phyloP scores from a whole-genome alignment of 208 protist genomes.

The Kentomonas sorsogonicus region DNA sequence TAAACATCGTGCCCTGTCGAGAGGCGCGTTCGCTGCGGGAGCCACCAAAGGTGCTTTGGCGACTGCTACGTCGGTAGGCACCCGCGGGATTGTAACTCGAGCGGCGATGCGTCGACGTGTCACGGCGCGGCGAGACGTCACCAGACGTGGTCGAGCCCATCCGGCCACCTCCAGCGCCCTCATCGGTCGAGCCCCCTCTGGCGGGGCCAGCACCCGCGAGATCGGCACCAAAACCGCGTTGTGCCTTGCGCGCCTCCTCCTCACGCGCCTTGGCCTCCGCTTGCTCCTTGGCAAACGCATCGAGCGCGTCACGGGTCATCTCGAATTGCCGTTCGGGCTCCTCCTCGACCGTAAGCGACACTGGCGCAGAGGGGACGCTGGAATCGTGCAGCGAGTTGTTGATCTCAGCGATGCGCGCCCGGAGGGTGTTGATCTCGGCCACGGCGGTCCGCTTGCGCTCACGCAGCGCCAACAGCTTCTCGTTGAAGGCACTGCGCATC shows the following conservation, averaged over 20 bases:
- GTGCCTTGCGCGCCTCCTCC: conserved; percentile 76
- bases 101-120: no score
- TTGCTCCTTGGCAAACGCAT: conserved; percentile 46
- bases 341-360: conserved; percentile 43
- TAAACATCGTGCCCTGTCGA: conserved; percentile 37
- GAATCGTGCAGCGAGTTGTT: conserved; percentile 55
- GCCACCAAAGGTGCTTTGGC: conserved; percentile 7
- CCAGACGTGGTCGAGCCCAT: no score
- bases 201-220: conserved; percentile 33
- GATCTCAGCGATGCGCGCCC: conserved; percentile 70
- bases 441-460: conserved; percentile 84
- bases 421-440: conserved; percentile 54
- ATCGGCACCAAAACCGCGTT: conserved; percentile 84
- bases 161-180: no score
- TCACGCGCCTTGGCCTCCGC: conserved; percentile 36
- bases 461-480: conserved; percentile 78
- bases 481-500: conserved; percentile 90
- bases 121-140: no score
- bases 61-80: neutral
- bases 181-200: no score
- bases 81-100: neutral
- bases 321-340: conserved; percentile 64
- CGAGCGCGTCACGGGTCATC: conserved; percentile 55
- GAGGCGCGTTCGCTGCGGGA: conserved; percentile 26
- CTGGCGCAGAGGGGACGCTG: conserved; percentile 10